Conservation (phyloP, 106 monocot genomes). For the Allium sativum region DNA sequence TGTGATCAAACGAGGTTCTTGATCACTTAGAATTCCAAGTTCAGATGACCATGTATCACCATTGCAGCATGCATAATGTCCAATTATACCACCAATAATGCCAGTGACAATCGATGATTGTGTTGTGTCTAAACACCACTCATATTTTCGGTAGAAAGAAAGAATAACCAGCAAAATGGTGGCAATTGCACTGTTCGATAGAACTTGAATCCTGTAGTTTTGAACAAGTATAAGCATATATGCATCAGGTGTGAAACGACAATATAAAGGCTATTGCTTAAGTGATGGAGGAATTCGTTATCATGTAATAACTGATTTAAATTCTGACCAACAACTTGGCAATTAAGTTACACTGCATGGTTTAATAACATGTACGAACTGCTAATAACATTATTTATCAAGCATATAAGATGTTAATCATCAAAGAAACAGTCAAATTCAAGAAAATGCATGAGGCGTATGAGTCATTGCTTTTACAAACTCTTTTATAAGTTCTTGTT, state of each 20-base stretch:
- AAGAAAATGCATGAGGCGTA: too few species aligned
- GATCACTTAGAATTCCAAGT: slow-evolving; percentile 66
- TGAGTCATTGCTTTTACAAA: too few species aligned
- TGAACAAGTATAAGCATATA: not conserved
- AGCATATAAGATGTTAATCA: too few species aligned
- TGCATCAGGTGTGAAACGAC: slow-evolving; percentile 1
- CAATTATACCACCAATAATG: slow-evolving; percentile 79
- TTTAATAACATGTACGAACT: too few species aligned
- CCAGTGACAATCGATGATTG: slow-evolving; percentile 49
- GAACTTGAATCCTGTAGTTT: slow-evolving; percentile 58
- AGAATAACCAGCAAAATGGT: slow-evolving; percentile 46
- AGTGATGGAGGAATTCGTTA: not conserved
- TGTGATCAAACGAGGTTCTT: slow-evolving; percentile 65
- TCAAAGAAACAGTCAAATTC: too few species aligned
- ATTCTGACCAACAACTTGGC: not conserved
- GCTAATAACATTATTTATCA: too few species aligned
- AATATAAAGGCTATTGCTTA: not conserved
- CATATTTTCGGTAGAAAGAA: slow-evolving; percentile 31
- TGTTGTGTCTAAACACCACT: slow-evolving; percentile 63
- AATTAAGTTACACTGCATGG: too few species aligned
- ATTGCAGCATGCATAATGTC: slow-evolving; percentile 94
- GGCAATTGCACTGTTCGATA: slow-evolving; percentile 68
- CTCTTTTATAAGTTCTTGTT: too few species aligned
- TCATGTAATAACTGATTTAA: not conserved
- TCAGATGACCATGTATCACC: slow-evolving; percentile 99